Evolutionary conservation across 2,329 filamentous ascomycete species (phyloP).

Genomic region (Colletotrichum orbiculare): DNA sequence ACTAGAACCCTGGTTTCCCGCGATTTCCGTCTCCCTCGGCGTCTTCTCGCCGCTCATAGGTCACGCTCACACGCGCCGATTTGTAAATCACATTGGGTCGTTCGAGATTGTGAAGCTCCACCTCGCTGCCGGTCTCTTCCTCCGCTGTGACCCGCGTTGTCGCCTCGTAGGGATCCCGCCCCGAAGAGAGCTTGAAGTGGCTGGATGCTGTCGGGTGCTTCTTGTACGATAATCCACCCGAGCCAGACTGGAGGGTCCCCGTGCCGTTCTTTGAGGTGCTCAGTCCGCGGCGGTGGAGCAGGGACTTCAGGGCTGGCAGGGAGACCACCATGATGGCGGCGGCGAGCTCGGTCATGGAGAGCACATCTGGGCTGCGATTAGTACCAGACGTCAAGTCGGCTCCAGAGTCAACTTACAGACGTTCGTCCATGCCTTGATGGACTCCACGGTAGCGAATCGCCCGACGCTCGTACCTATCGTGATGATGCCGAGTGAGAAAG

Average conservation of each 20-base stretch:
- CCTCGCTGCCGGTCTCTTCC: slow-evolving; percentile 37
- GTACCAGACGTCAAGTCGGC: background rate
- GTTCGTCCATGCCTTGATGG: slow-evolving; percentile 39
- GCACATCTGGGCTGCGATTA: slow-evolving; percentile 30
- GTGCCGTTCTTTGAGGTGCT: slow-evolving; percentile 27
- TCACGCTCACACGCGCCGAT: slow-evolving; percentile 38
- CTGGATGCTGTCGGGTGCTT: slow-evolving; percentile 20
- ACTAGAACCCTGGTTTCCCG: background rate
- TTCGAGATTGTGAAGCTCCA: slow-evolving; percentile 37
- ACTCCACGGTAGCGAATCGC: slow-evolving; percentile 38
- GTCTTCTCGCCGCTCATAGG: slow-evolving; percentile 35
- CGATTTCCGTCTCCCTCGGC: background rate
- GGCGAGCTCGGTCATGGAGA: slow-evolving; percentile 39
- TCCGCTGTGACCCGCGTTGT: slow-evolving; percentile 31
- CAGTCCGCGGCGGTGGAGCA: slow-evolving; percentile 35
- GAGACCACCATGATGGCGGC: slow-evolving; percentile 40
- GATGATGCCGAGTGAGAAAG: slow-evolving; percentile 39
- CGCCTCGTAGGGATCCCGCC: slow-evolving; percentile 35
- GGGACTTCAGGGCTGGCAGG: slow-evolving; percentile 38
- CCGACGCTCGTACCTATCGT: slow-evolving; percentile 40
- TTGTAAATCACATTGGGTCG: slow-evolving; percentile 38
- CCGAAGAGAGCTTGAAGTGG: slow-evolving; percentile 39
- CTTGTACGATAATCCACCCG: slow-evolving; percentile 25
- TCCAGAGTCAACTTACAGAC: slow-evolving; percentile 36
- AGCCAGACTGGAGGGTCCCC: slow-evolving; percentile 7